Percentiles rank a stretch among this genome's conserved stretches.
Evolutionary conservation across 495 filamentous ascomycete species (phyloP).

Genomic region (Neurospora sp.): DNA sequence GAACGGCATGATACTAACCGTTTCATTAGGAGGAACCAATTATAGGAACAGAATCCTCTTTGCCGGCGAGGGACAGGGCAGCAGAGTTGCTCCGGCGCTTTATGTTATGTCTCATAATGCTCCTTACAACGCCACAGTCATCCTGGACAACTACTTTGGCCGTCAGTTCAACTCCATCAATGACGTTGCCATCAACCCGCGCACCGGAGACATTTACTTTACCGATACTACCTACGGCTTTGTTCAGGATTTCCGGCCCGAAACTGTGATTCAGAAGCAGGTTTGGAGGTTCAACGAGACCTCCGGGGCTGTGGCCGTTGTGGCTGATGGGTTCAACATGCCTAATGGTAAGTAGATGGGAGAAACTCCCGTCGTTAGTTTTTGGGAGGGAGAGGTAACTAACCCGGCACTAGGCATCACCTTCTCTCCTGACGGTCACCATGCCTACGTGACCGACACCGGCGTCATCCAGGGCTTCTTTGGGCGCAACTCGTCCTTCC

Average conservation of each 20-base stretch:
- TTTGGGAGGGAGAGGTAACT: not conserved
- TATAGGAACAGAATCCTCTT: slow-evolving; percentile 37
- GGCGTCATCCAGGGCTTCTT: slow-evolving; percentile 34
- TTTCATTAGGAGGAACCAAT: slow-evolving; percentile 33
- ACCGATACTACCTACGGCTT: slow-evolving; percentile 55
- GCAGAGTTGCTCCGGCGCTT: slow-evolving; percentile 29
- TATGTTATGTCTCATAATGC: slow-evolving; percentile 35
- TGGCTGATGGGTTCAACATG: slow-evolving; percentile 45
- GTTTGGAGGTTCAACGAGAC: slow-evolving; percentile 44
- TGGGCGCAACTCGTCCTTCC: slow-evolving; percentile 22
- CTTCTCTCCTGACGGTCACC: slow-evolving; percentile 43
- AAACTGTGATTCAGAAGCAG: slow-evolving; percentile 41
- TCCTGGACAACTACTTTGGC: slow-evolving; percentile 45
- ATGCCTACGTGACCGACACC: slow-evolving; percentile 49
- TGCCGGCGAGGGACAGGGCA: slow-evolving; percentile 38
- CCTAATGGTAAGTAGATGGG: slow-evolving; percentile 36
- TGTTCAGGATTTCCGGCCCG: slow-evolving; percentile 46
- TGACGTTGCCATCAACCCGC: slow-evolving; percentile 42
- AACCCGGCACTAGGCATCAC: slow-evolving; percentile 30
- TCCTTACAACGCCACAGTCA: slow-evolving; percentile 42
- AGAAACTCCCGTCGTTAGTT: not conserved
- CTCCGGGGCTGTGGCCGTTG: slow-evolving; percentile 37
- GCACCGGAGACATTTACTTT: slow-evolving; percentile 50
- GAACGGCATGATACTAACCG: not conserved
- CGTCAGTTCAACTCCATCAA: slow-evolving; percentile 54